Percentiles rank a stretch among this genome's conserved stretches.
These are phyloP conservation scores for Pestalotiopsis fici DNA, from an alignment of 2,329 filamentous ascomycete genomes.

Conservation along the genomic window DNA sequence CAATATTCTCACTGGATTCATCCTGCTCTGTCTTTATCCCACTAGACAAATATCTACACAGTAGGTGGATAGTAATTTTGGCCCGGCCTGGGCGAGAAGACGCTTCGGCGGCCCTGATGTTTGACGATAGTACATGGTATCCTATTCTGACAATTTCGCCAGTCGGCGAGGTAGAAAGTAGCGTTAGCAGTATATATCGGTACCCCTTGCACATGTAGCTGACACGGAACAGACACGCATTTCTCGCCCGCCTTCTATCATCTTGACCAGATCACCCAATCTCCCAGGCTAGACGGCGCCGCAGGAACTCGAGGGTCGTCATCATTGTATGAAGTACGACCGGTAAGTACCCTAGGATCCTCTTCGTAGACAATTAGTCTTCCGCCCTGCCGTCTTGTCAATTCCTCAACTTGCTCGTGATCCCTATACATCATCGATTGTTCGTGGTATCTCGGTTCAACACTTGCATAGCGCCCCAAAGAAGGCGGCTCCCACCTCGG, in stretches of 20 bases:
- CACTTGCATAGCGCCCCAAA: conserved; percentile 8
- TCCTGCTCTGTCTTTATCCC: no score
- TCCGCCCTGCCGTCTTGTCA: conserved; percentile 11
- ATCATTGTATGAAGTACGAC: neutral
- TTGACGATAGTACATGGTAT: no score
- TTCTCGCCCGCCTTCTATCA: no score
- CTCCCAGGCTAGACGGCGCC: neutral
- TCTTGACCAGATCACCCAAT: neutral
- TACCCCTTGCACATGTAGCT: no score
- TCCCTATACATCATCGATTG: conserved; percentile 18
- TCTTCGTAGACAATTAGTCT: conserved; percentile 11
- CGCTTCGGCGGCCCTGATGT: no score
- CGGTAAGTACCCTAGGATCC: neutral
- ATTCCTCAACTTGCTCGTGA: conserved; percentile 10
- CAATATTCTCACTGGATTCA: neutral
- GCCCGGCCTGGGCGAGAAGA: no score
- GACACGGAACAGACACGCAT: no score
- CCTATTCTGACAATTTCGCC: no score
- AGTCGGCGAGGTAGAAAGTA: no score
- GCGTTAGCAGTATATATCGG: no score
- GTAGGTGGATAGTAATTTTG: no score
- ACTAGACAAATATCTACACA: no score
- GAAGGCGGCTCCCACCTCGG: conserved; percentile 28
- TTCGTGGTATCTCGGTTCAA: conserved; percentile 18
- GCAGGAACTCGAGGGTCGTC: neutral